These are phyloP conservation scores for Rosa hybrid DNA, from an alignment of 331 rosid species.

Conservation along the genomic window DNA sequence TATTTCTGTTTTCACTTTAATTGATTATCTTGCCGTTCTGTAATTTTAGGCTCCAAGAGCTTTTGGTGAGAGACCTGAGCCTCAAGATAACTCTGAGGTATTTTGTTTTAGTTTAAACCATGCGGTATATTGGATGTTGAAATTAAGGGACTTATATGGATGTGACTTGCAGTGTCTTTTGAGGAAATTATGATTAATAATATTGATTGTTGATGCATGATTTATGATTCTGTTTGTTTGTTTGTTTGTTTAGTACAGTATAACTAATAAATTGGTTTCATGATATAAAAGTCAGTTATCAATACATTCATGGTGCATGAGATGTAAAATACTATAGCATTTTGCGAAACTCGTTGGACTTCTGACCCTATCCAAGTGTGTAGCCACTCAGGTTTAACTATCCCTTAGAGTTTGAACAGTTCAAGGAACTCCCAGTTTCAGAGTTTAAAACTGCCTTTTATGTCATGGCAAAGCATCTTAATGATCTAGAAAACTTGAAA, in stretches of 20 bases:
- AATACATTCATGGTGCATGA: background rate
- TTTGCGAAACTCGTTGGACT: background rate
- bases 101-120: background rate
- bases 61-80: conserved; percentile 48
- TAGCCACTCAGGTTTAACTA: background rate
- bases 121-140: conserved; percentile 2
- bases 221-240: background rate
- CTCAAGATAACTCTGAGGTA: conserved; percentile 70
- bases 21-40: conserved; percentile 16
- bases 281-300: background rate
- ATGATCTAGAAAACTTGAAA: background rate
- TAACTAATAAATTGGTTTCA: background rate
- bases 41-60: conserved; percentile 61
- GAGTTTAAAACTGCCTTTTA: background rate
- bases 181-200: background rate
- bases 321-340: background rate
- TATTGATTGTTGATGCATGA: conserved; percentile 8
- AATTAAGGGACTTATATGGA: background rate
- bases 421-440: background rate
- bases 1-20: background rate
- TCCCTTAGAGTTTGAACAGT: background rate
- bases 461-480: background rate
- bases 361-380: background rate
- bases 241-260: background rate
- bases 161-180: background rate